Base-by-base conservation (phyloP, 2,329 filamentous ascomycete species). In the Hypoxylon sp. region DNA sequence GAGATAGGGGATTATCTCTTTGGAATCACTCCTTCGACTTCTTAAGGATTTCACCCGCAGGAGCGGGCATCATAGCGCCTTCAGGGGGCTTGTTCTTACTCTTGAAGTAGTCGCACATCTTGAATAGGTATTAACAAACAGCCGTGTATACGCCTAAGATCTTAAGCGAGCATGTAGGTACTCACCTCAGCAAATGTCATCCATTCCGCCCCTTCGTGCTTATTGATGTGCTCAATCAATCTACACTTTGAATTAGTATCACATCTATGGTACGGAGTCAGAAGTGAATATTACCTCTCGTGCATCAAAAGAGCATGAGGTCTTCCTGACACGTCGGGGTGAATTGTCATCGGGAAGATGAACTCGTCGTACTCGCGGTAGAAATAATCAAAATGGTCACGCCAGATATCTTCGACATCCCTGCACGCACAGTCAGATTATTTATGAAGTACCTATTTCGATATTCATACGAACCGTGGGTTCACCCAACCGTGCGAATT, bases 311-410 rank as follows among this genome's bases (percentile, higher is more conserved):
- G 62, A 0, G 84, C 88, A 69, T 91, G 88, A 0, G 88, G 88
- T 12, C 86, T 77, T 0, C 88, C 88, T 2, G 81, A 85, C 0
- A 88, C 84, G 63, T 91, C 88, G 0, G 88, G 88, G 67, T 91
- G 88, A 25, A 90, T 86, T 0, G 88, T 91, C 69, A 91, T 87
- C 0, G 88, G 87, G 61, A 91, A 90, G 42, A 90, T 80, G 55
- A 90, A 90, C 60, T 89, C 85, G 60, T 91, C 87, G 56, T 89
- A 87, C 68, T 91, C 86, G 19, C 87, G 76, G 67, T 91, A 91
- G 63, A 88, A 90, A 69, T 90, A 90, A 61, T 86, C 79, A 51
- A 88, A 88, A 57, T 87, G 83, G 52, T 87, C 82, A 36, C 78
- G 72, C 84, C 83, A 87, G 23, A 87, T 77, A 23, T 84, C 81